These are phyloP conservation scores for Camptophora hylomeconis DNA, from an alignment of 2,329 filamentous ascomycete genomes.

Conservation along the genomic window DNA sequence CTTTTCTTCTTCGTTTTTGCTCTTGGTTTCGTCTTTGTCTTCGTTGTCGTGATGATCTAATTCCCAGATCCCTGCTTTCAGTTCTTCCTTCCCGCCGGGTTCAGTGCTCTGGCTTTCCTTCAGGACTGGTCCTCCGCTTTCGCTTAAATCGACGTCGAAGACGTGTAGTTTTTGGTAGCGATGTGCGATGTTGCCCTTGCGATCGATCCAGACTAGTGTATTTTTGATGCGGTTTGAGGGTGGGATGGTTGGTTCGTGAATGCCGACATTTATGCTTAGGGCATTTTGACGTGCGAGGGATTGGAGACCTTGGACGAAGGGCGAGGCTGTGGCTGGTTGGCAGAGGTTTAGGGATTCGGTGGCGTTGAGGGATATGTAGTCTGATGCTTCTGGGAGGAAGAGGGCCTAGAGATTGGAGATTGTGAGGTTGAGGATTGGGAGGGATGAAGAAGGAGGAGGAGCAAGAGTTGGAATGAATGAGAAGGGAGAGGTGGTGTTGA, in stretches of 20 bases:
- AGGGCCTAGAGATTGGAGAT: constrained; percentile 42
- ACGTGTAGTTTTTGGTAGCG: constrained; percentile 83
- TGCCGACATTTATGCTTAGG: constrained; percentile 70
- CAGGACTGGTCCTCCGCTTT: constrained; percentile 37
- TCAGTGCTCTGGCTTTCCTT: constrained; percentile 58
- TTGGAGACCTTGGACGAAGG: constrained; percentile 66
- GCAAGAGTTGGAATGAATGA: no score
- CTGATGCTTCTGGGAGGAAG: constrained; percentile 83
- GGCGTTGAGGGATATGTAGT: constrained; percentile 66
- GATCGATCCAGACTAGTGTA: constrained; percentile 54
- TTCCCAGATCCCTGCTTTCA: no score
- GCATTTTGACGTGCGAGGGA: constrained; percentile 49
- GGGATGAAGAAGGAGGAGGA: background rate
- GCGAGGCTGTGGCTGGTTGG: constrained; percentile 48
- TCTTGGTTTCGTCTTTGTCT: no score
- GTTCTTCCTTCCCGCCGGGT: no score
- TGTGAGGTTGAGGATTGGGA: constrained; percentile 1
- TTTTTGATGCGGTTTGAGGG: constrained; percentile 44
- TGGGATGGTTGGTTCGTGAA: constrained; percentile 58
- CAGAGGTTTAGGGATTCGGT: constrained; percentile 59
- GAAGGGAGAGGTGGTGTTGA: no score
- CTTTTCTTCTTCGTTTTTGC: constrained; percentile 40
- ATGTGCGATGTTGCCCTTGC: constrained; percentile 43
- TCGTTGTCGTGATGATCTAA: no score
- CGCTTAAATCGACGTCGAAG: constrained; percentile 58